These are phyloP conservation scores for Pneumocystis jirovecii DNA, from an alignment of 1,139 yeast species.

Conservation along the genomic window DNA sequence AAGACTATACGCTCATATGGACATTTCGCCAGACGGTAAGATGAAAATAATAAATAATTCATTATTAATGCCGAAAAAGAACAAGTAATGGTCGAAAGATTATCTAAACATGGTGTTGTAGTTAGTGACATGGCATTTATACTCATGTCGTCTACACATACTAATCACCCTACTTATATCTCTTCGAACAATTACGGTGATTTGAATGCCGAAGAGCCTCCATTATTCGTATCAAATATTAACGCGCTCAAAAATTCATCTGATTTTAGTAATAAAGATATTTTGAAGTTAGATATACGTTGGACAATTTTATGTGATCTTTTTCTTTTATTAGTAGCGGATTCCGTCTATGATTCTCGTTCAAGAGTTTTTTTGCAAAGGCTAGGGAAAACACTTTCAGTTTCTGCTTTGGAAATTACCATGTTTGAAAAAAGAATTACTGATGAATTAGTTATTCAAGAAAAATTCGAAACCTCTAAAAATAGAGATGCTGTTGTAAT, in stretches of 20 bases:
- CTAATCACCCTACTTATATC: background rate
- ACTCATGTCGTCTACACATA: conserved; percentile 28
- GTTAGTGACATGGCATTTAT: conserved; percentile 55
- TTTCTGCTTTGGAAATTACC: conserved; percentile 48
- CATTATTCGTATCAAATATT: background rate
- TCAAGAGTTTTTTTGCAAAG: conserved; percentile 59
- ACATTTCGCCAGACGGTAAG: conserved; percentile 37
- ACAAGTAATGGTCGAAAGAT: conserved; percentile 70
- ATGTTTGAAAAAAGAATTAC: conserved; percentile 87
- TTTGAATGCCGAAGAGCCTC: conserved; percentile 9
- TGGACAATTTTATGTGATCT: conserved; percentile 92
- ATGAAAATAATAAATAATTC: background rate
- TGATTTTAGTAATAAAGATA: conserved; percentile 23
- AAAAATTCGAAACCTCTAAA: conserved; percentile 51
- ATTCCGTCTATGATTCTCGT: conserved; percentile 78
- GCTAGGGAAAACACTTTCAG: conserved; percentile 49
- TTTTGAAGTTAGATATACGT: conserved; percentile 43
- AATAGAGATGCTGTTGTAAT: conserved; percentile 59
- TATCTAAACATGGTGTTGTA: conserved; percentile 71
- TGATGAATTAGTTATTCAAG: conserved; percentile 77
- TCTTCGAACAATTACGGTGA: background rate
- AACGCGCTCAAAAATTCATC: conserved; percentile 26
- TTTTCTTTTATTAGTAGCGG: conserved; percentile 62
- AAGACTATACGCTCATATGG: conserved; percentile 70
- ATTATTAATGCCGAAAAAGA: conserved; percentile 28